phyloP scores from a whole-genome alignment of 257 asterid species.

The Salvia hispanica region DNA sequence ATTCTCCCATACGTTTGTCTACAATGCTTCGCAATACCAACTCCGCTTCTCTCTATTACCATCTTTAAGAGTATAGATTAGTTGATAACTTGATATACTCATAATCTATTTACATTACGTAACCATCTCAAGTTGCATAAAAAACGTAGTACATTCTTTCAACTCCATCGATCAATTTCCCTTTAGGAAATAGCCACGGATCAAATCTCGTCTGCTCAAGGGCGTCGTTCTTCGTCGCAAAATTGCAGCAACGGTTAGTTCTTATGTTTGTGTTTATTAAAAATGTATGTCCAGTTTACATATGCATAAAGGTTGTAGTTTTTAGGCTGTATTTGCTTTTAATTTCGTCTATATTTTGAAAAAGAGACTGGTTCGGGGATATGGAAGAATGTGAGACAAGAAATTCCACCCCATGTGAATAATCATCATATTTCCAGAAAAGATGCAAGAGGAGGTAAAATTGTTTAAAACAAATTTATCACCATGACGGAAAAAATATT shows the following conservation, averaged over 20 bases:
- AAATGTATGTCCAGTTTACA: no score
- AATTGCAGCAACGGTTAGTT: neutral
- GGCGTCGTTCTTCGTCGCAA: neutral
- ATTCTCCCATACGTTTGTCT: no score
- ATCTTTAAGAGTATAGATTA: no score
- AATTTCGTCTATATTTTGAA: no score
- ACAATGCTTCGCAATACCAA: no score
- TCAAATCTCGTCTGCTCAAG: neutral
- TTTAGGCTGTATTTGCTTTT: no score
- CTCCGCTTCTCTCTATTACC: no score
- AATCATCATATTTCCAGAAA: neutral
- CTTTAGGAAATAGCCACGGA: neutral
- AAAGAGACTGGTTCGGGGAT: neutral
- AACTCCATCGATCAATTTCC: neutral
- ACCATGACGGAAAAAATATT: no score
- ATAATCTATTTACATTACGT: no score
- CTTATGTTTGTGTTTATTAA: neutral
- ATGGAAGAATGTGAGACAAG: neutral
- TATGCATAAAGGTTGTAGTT: no score
- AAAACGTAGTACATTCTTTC: neutral
- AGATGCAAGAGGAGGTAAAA: neutral
- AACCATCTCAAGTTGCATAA: neutral
- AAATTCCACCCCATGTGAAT: neutral
- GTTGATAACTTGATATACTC: no score
- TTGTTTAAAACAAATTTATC: no score